Conservation (phyloP, 2,329 filamentous ascomycete genomes). For the Aspergillus udagawae region DNA sequence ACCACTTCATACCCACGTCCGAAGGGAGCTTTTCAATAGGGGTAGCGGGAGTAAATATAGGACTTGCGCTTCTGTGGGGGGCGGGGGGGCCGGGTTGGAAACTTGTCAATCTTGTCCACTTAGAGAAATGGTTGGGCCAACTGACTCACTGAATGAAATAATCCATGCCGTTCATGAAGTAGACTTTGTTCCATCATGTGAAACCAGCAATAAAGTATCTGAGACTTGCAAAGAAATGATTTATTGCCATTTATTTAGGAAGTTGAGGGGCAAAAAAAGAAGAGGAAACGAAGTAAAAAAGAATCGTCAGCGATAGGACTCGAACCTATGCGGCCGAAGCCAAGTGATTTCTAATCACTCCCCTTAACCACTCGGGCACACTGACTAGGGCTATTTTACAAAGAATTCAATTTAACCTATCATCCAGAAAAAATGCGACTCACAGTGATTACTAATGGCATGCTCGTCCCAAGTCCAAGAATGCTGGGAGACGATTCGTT, state of each 20-base stretch:
- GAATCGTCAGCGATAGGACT: background rate
- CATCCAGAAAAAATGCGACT: too few relatives aligned
- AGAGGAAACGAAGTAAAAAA: too few relatives aligned
- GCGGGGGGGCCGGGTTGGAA: background rate
- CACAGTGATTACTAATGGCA: too few relatives aligned
- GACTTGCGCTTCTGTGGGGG: background rate
- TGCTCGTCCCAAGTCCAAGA: too few relatives aligned
- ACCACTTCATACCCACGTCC: slow-evolving; percentile 3
- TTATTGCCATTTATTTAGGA: background rate
- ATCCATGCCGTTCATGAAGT: slow-evolving; percentile 35
- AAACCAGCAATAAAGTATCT: background rate
- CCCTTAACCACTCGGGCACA: background rate
- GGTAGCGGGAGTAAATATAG: slow-evolving; percentile 15
- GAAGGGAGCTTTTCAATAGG: slow-evolving; percentile 13
- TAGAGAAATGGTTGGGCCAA: slow-evolving; percentile 35
- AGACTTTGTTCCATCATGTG: slow-evolving; percentile 25
- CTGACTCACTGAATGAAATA: slow-evolving; percentile 30
- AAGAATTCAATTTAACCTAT: fast-evolving
- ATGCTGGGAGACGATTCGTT: too few relatives aligned
- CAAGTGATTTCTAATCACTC: slow-evolving; percentile 3
- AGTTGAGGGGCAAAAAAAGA: too few relatives aligned
- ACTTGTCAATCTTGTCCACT: slow-evolving; percentile 23
- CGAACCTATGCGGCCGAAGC: slow-evolving; percentile 2
- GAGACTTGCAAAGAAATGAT: background rate
- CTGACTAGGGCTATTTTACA: background rate